Percentiles rank a stretch among this genome's conserved stretches.
These are phyloP conservation scores for Pythium grandisporangium DNA, from an alignment of 352 stramenopile genomes.

Conservation along the genomic window DNA sequence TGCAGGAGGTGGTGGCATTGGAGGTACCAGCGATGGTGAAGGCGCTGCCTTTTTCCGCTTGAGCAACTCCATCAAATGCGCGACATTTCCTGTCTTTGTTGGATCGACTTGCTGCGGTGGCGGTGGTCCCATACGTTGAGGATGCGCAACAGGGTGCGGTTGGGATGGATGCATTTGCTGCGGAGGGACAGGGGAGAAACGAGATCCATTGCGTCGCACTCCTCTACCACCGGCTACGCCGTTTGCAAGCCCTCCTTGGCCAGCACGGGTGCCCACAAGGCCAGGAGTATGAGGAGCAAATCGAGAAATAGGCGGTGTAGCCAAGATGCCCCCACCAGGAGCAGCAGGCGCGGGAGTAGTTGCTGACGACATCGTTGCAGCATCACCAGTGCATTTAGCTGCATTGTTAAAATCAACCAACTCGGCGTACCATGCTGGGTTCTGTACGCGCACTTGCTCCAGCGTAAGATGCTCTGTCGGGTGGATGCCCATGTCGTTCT, in stretches of 20 bases:
- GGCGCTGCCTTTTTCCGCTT: conserved; percentile 46
- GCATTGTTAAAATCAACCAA: conserved; percentile 58
- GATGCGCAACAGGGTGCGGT: too few species aligned
- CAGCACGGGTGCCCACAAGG: too few species aligned
- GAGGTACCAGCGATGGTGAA: conserved; percentile 12
- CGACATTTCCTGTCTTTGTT: conserved; percentile 58
- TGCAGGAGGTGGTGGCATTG: conserved; percentile 5
- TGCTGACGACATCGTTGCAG: conserved; percentile 1
- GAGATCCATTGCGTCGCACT: too few species aligned
- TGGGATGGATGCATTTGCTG: conserved; percentile 4
- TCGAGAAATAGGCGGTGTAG: too few species aligned
- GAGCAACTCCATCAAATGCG: conserved; percentile 77
- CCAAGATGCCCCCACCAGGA: not conserved
- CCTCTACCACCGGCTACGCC: too few species aligned
- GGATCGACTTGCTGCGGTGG: too few species aligned
- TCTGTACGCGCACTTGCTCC: conserved; percentile 81
- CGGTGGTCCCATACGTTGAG: too few species aligned
- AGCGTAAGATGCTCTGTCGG: conserved; percentile 80
- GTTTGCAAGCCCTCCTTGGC: too few species aligned
- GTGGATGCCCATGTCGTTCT: conserved; percentile 85
- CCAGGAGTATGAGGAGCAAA: too few species aligned
- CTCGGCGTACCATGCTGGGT: conserved; percentile 78
- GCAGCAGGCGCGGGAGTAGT: not conserved
- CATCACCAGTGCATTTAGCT: conserved; percentile 8
- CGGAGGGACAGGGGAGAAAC: too few species aligned